Evolutionary conservation across 2,329 filamentous ascomycete species (phyloP).

Genomic region (Paracoccidioides brasiliensis): DNA sequence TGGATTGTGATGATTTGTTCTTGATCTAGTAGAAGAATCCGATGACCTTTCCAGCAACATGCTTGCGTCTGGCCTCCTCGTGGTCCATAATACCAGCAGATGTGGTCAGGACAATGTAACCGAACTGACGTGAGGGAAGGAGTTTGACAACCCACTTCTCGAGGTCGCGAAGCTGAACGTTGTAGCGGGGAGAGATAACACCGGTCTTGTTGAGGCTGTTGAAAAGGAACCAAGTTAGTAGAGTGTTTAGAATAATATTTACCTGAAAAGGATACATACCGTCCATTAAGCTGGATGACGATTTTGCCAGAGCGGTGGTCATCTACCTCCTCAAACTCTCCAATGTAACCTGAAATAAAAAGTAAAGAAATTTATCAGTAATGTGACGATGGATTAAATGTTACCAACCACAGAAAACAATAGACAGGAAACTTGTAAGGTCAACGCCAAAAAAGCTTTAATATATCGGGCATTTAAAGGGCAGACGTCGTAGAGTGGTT

Average conservation of each 20-base stretch:
- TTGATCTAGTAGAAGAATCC: slow-evolving; percentile 90
- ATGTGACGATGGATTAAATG: slow-evolving; percentile 95
- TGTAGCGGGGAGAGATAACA: slow-evolving; percentile 99
- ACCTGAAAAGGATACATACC: slow-evolving; percentile 31
- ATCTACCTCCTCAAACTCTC: slow-evolving; percentile 98
- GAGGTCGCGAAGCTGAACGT: slow-evolving; percentile 91
- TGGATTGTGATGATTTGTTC: background rate
- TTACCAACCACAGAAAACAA: slow-evolving; percentile 55
- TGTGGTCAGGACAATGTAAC: slow-evolving; percentile 97
- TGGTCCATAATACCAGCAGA: slow-evolving; percentile 99
- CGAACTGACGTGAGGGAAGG: slow-evolving; percentile 98
- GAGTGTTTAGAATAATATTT: background rate
- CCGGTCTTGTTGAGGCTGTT: slow-evolving; percentile 84
- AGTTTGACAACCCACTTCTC: slow-evolving; percentile 99
- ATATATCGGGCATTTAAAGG: slow-evolving; percentile 99
- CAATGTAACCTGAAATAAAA: slow-evolving; percentile 69
- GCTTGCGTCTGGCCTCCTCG: slow-evolving; percentile 98
- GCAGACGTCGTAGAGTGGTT: slow-evolving; percentile 68
- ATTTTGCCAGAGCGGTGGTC: slow-evolving; percentile 99
- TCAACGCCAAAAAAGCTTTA: slow-evolving; percentile 52
- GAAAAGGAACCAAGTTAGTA: background rate
- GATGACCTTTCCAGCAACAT: slow-evolving; percentile 98
- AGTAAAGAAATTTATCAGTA: slow-evolving; percentile 40
- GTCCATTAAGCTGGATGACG: slow-evolving; percentile 97
- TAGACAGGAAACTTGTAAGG: slow-evolving; percentile 87